Evolutionary conservation across 2,329 filamentous ascomycete species (phyloP).

Genomic region (Colletotrichum siamense): DNA sequence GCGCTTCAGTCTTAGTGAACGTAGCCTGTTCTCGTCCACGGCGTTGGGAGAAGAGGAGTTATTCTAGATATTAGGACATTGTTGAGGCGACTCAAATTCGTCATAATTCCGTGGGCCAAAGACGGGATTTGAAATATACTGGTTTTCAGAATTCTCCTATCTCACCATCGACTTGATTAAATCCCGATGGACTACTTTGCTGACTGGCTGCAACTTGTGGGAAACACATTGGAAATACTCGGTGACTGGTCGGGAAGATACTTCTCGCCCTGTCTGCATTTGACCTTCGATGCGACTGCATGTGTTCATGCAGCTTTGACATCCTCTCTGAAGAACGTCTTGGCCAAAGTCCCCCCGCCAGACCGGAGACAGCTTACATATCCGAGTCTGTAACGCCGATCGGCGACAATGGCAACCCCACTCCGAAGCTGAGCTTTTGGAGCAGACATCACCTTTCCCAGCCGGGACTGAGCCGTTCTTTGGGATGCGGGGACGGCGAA

Average conservation of each 20-base stretch:
- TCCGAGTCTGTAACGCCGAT: neutral
- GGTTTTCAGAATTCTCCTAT: neutral
- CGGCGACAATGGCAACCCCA: neutral
- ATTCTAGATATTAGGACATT: conserved; percentile 1
- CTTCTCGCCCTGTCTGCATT: neutral
- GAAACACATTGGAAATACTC: neutral
- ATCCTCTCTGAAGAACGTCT: neutral
- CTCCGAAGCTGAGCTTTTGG: neutral
- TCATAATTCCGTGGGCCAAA: neutral
- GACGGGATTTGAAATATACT: neutral
- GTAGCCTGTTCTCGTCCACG: neutral
- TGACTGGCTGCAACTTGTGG: neutral
- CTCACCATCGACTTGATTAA: neutral
- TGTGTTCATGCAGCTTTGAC: neutral
- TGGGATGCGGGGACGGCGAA: neutral
- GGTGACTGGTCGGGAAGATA: neutral
- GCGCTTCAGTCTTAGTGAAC: conserved; percentile 38
- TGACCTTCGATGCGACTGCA: neutral
- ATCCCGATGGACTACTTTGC: neutral
- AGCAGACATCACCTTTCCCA: neutral
- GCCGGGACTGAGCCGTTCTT: neutral
- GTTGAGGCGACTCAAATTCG: conserved; percentile 1
- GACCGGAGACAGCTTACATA: neutral
- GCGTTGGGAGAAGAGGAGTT: neutral
- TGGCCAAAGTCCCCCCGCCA: neutral